Evolutionary conservation across 306 rosid species (phyloP), one percentile per base, ranked within the genome.

Genomic region (Purshia tridentata): DNA sequence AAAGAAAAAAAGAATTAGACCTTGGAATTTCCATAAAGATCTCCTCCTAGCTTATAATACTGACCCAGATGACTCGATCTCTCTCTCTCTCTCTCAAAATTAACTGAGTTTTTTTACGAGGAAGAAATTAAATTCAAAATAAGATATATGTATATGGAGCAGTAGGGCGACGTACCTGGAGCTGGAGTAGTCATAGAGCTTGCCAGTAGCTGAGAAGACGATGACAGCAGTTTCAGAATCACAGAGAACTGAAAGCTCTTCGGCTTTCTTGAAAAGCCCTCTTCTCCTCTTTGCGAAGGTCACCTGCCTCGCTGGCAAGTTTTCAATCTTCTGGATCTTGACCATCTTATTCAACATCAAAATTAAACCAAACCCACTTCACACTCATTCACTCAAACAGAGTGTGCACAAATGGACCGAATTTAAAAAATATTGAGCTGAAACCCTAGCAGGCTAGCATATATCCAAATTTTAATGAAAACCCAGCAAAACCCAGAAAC

Each of bases 241-340:
- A 53, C 85, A 77, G 16, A 81, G 85, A 64, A 84, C 78, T 4
- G 85, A 77, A 29, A 84, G 73, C 78, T 77, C 88, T 47, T 76
- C 62, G 12, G 88, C 88, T 78, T 84, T 84, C 78, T 75, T 84
- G 55, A 78, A 47, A 44, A 84, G 77, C 68, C 85, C 83, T 55
- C 80, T 20, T 62, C 85, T 71, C 39, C 88, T 81, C 81, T 84
- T 84, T 3, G 85, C 77, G 52, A 84, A 84, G 0, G 88, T 81
- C 55, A 72, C 83, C 48, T 78, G 85, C 72, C 88, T 84, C 41
- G 85, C 85, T 22, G 83, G 81, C 23, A 78, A 16, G 74, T 84
- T 83, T 14, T 75, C 78, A 19, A 83, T 83, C 76, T 78, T 81
- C 83, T 73, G 72, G 19, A 84, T 81, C 80, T 70, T 77, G 35